Conservation (phyloP, 129 eudicot genomes). For the Chrysanthemum lavandulifolium region DNA sequence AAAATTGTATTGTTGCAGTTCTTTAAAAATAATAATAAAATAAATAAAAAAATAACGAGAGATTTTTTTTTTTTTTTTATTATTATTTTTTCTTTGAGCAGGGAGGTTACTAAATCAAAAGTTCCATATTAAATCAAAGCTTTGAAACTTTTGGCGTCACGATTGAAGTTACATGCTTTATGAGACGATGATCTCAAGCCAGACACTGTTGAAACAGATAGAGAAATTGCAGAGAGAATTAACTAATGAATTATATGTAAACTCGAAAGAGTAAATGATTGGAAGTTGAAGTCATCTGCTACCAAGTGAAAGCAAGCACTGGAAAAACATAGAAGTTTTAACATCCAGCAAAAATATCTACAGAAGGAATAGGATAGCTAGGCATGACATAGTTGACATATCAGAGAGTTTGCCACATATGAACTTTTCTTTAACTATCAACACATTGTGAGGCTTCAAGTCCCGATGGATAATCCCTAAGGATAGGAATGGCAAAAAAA, state of each 20-base stretch:
- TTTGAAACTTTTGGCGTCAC: not conserved
- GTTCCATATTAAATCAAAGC: not conserved
- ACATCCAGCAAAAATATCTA: not conserved
- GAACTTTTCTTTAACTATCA: conserved; percentile 57
- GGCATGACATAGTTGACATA: conserved; percentile 16
- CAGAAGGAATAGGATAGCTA: not conserved
- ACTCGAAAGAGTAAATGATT: not conserved
- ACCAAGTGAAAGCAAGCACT: not conserved
- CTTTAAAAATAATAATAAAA: not conserved
- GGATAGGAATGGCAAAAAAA: no score
- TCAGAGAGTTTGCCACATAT: conserved; percentile 85
- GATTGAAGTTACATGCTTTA: not conserved
- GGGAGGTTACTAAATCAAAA: not conserved
- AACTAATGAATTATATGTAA: not conserved
- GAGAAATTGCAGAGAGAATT: not conserved
- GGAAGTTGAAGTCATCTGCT: not conserved
- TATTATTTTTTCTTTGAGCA: not conserved
- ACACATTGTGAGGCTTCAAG: conserved; percentile 88
- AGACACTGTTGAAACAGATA: not conserved
- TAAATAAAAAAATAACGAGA: no score
- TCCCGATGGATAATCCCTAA: conserved; percentile 90
- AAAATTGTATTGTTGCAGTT: not conserved
- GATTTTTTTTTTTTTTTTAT: no score
- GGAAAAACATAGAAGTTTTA: not conserved
- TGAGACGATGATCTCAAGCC: not conserved